Conservation (phyloP, 1,284 basidiomycete genomes). For the Papiliotrema nemorosa region DNA sequence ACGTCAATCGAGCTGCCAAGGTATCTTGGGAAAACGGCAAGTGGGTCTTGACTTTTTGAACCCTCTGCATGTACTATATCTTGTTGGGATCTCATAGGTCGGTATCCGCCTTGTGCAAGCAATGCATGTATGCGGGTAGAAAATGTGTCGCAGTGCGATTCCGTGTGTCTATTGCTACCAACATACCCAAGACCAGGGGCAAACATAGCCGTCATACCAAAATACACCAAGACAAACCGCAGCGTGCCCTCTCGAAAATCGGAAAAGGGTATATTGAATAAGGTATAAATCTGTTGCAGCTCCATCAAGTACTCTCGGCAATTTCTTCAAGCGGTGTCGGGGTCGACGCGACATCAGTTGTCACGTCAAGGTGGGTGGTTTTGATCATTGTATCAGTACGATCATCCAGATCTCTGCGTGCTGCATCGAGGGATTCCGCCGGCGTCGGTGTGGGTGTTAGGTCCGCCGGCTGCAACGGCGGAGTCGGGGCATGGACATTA, state of each 20-base stretch:
- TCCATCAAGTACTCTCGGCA: background rate
- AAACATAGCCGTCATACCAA: too few species aligned
- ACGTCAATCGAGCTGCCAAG: conserved; percentile 29
- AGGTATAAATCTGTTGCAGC: background rate
- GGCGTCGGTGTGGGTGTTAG: background rate
- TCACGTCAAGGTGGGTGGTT: background rate
- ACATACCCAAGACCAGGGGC: background rate
- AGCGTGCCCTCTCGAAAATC: too few species aligned
- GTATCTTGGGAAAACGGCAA: conserved; percentile 29
- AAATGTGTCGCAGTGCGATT: background rate
- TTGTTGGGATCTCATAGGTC: background rate
- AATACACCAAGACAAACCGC: too few species aligned
- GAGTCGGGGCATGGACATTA: conserved; percentile 14
- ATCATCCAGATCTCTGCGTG: conserved; percentile 1
- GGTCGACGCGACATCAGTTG: background rate
- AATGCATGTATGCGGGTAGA: conserved; percentile 2
- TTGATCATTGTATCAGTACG: background rate
- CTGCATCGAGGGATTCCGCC: conserved; percentile 5
- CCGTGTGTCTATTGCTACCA: conserved; percentile 1
- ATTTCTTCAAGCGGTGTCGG: background rate
- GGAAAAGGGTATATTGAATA: too few species aligned
- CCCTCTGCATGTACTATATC: background rate
- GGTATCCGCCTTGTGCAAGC: background rate
- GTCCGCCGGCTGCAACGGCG: conserved; percentile 4
- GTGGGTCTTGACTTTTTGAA: conserved; percentile 30